phyloP scores from a whole-genome alignment of 495 filamentous ascomycete genomes.

The Massariosphaeria phaeospora region DNA sequence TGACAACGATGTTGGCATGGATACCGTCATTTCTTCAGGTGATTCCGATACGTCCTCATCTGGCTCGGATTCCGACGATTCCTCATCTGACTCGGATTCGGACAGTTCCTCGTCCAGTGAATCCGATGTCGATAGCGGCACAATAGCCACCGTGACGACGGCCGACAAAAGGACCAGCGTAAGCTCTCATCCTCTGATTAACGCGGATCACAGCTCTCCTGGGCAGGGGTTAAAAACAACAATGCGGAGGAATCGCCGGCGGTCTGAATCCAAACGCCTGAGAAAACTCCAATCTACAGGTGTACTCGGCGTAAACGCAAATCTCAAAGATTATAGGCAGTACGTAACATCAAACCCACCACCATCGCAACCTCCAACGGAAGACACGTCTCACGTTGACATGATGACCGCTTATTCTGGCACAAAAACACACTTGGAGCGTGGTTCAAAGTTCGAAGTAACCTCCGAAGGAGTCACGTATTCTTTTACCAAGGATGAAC shows the following conservation, averaged over 20 bases:
- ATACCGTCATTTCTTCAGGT: slow-evolving; percentile 22
- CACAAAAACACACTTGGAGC: too few species aligned
- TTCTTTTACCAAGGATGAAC: too few species aligned
- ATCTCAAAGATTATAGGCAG: too few species aligned
- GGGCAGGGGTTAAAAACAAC: not conserved
- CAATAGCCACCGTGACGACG: not conserved
- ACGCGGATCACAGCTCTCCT: not conserved
- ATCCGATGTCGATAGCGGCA: not conserved
- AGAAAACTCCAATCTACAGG: not conserved
- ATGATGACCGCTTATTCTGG: too few species aligned
- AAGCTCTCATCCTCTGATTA: not conserved
- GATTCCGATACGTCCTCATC: slow-evolving; percentile 8
- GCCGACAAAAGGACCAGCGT: not conserved
- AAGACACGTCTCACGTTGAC: too few species aligned
- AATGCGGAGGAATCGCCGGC: not conserved
- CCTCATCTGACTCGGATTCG: slow-evolving; percentile 6
- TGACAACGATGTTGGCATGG: slow-evolving; percentile 22
- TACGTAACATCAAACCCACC: too few species aligned
- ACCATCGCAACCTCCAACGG: too few species aligned
- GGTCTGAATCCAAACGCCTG: not conserved
- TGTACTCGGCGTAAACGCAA: too few species aligned
- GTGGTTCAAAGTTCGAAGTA: too few species aligned
- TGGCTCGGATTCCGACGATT: slow-evolving; percentile 5
- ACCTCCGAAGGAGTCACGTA: too few species aligned
- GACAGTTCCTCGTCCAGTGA: not conserved